A percentile compares a stretch with the other conserved stretches of the same genome.
Evolutionary conservation across 1,284 basidiomycete genomes (phyloP).

Genomic region (Ceratobasidium sp.): DNA sequence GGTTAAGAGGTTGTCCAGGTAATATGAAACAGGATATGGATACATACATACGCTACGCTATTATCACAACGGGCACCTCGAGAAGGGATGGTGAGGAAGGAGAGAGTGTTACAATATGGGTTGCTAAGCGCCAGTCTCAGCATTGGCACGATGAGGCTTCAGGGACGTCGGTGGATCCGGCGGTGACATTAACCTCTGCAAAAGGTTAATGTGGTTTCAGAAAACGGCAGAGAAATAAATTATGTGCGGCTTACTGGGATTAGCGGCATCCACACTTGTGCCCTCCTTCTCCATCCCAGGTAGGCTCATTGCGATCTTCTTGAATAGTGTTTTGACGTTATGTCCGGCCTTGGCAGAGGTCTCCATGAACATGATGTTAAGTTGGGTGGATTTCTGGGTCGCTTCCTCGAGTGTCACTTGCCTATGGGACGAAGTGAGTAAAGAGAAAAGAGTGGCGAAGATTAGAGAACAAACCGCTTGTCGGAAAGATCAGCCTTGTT

Average conservation of each 20-base stretch:
- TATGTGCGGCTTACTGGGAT: slow-evolving; percentile 67
- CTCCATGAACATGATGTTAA: slow-evolving; percentile 99
- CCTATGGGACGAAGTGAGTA: slow-evolving; percentile 58
- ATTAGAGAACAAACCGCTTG: slow-evolving; percentile 72
- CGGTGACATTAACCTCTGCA: slow-evolving; percentile 83
- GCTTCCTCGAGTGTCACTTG: slow-evolving; percentile 99
- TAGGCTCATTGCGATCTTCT: slow-evolving; percentile 98
- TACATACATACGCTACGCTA: slow-evolving; percentile 21
- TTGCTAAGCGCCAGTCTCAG: slow-evolving; percentile 53
- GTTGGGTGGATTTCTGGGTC: slow-evolving; percentile 90
- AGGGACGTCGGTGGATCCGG: slow-evolving; percentile 70
- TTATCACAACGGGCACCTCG: too few relatives aligned
- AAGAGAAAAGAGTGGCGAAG: slow-evolving; percentile 11
- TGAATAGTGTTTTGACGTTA: slow-evolving; percentile 98
- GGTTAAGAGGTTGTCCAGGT: too few relatives aligned
- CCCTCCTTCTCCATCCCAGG: slow-evolving; percentile 92
- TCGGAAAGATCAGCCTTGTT: slow-evolving; percentile 99
- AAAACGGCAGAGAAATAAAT: slow-evolving; percentile 1
- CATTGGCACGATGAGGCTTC: slow-evolving; percentile 83
- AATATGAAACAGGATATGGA: slow-evolving; percentile 24
- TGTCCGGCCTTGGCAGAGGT: slow-evolving; percentile 99
- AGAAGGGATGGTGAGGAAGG: too few relatives aligned
- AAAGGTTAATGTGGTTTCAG: slow-evolving; percentile 2
- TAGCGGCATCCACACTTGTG: slow-evolving; percentile 69
- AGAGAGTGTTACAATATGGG: too few relatives aligned